These are phyloP conservation scores for Cercospora beticola DNA, from an alignment of 2,329 filamentous ascomycete genomes.

Conservation along the genomic window DNA sequence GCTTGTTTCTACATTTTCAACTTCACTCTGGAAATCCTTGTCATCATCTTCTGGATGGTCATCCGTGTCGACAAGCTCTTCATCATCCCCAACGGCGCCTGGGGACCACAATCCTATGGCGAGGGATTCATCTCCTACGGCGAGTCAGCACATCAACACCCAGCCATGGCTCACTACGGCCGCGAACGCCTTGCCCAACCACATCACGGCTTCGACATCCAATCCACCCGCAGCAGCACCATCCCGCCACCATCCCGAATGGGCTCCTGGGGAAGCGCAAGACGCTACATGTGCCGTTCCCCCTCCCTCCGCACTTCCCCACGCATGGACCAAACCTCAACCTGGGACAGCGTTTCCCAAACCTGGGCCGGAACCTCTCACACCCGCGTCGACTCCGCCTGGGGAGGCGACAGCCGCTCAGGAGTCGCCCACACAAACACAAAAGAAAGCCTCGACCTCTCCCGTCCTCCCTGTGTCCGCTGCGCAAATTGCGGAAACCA, in stretches of 20 bases:
- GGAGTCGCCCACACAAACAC: background rate
- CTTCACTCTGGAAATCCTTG: conserved; percentile 70
- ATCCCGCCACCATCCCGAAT: conserved; percentile 11
- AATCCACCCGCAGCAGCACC: conserved; percentile 4
- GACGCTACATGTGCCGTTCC: conserved; percentile 8
- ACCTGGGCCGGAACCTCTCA: conserved; percentile 7
- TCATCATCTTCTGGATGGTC: conserved; percentile 66
- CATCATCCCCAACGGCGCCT: conserved; percentile 69
- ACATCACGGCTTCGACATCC: background rate
- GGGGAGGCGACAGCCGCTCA: conserved; percentile 7
- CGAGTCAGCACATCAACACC: conserved; percentile 5
- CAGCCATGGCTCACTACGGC: background rate
- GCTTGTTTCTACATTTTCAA: conserved; percentile 78
- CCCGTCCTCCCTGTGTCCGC: background rate
- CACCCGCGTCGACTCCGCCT: conserved; percentile 11
- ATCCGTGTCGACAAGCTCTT: conserved; percentile 73
- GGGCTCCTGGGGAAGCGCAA: conserved; percentile 7
- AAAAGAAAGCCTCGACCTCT: conserved; percentile 5
- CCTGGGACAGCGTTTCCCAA: conserved; percentile 6
- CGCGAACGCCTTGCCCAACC: background rate
- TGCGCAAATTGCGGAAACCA: conserved; percentile 5
- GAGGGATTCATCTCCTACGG: background rate
- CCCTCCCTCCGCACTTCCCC: background rate
- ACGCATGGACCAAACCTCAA: background rate
- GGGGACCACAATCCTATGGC: conserved; percentile 45